Conservation (phyloP, 2,329 filamentous ascomycete species). For the Aspergillus unguis region DNA sequence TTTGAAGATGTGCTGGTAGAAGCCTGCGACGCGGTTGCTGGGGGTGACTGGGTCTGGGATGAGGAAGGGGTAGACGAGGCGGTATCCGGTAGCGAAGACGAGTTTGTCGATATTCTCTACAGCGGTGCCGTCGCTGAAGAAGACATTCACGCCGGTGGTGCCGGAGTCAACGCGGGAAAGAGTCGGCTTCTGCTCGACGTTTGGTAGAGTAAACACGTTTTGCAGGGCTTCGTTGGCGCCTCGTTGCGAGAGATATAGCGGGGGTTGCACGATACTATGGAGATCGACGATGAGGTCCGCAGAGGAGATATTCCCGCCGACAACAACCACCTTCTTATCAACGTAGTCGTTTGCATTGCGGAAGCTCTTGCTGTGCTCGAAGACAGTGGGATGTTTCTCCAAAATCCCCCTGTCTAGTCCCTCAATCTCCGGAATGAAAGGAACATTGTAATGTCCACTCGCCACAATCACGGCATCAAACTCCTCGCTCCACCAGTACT, state of each 20-base stretch:
- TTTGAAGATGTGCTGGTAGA: slow-evolving; percentile 33
- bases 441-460: slow-evolving; percentile 42
- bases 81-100: slow-evolving; percentile 33
- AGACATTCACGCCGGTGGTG: slow-evolving; percentile 1
- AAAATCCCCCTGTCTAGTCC: slow-evolving; percentile 33
- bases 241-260: slow-evolving; percentile 22
- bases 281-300: slow-evolving; percentile 28
- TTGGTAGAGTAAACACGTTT: slow-evolving; percentile 23
- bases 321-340: slow-evolving; percentile 28
- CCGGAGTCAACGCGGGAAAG: slow-evolving; percentile 14
- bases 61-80: slow-evolving; percentile 29
- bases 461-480: slow-evolving; percentile 46
- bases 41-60: slow-evolving; percentile 20
- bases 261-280: slow-evolving; percentile 20
- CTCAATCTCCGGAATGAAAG: slow-evolving; percentile 37
- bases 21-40: slow-evolving; percentile 25
- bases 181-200: slow-evolving; percentile 21
- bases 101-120: slow-evolving; percentile 24
- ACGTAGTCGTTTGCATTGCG: slow-evolving; percentile 37
- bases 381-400: slow-evolving; percentile 27
- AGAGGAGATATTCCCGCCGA: slow-evolving; percentile 30
- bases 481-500: slow-evolving; percentile 39
- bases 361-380: slow-evolving; percentile 41
- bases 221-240: slow-evolving; percentile 19
- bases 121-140: slow-evolving; percentile 22